phyloP scores from a whole-genome alignment of 106 monocot species.

The Alisma plantagoaquatica region DNA sequence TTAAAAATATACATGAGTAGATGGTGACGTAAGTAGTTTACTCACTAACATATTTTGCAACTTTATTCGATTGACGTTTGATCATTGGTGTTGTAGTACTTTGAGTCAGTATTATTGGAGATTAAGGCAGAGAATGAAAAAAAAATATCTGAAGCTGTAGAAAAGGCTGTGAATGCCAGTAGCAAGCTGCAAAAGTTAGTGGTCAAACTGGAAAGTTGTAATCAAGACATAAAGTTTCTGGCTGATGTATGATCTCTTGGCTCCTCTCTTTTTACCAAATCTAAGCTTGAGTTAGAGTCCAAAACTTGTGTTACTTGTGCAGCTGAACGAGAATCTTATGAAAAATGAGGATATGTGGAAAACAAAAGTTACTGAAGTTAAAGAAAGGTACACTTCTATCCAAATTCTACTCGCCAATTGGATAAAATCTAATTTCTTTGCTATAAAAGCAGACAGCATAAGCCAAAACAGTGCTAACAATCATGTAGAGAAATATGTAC shows the following conservation, averaged over 20 bases:
- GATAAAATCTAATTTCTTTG: no score
- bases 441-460: no score
- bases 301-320: conserved; percentile 1
- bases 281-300: no score
- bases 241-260: conserved; percentile 42
- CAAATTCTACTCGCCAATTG: no score
- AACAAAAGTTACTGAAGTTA: conserved; percentile 32
- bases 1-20: no score
- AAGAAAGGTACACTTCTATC: conserved; percentile 40
- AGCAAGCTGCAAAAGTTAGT: conserved; percentile 60
- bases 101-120: conserved; percentile 61
- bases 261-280: no score
- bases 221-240: conserved; percentile 68
- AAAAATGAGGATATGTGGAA: conserved; percentile 68
- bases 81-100: conserved; percentile 58
- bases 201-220: conserved; percentile 44
- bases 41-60: no score
- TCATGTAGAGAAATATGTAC: no score
- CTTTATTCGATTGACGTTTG: no score
- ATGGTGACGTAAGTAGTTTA: no score
- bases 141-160: conserved; percentile 48
- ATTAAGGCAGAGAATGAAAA: conserved; percentile 61
- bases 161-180: conserved; percentile 41
- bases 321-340: conserved; percentile 69
- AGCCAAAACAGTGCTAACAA: no score